phyloP scores from a whole-genome alignment of 2,329 filamentous ascomycete genomes.

The Exserohilum rostratum region DNA sequence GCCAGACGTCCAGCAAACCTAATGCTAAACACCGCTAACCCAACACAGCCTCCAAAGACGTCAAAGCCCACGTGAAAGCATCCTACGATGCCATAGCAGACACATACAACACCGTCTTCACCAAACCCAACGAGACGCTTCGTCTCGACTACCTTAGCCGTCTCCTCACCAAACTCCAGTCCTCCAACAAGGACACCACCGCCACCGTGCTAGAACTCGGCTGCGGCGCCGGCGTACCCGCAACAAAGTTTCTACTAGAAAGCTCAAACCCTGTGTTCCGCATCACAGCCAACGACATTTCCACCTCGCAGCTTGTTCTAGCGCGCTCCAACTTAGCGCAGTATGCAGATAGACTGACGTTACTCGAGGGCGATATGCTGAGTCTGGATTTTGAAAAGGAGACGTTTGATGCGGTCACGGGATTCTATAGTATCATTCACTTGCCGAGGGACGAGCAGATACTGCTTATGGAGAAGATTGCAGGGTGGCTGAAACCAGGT shows the following conservation, averaged over 20 bases:
- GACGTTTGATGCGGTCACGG: slow-evolving; percentile 58
- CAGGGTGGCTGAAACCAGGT: slow-evolving; percentile 58
- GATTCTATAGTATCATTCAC: slow-evolving; percentile 63
- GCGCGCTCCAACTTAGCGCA: slow-evolving; percentile 31
- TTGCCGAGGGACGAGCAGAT: slow-evolving; percentile 60
- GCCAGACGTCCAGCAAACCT: neutral
- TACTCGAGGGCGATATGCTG: slow-evolving; percentile 53
- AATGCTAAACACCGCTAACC: neutral
- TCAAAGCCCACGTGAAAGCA: slow-evolving; percentile 36
- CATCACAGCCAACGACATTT: slow-evolving; percentile 54
- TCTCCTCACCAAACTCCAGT: slow-evolving; percentile 21
- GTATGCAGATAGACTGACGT: slow-evolving; percentile 17
- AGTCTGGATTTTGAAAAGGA: slow-evolving; percentile 40
- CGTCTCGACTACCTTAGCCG: slow-evolving; percentile 30
- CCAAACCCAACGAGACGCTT: slow-evolving; percentile 23
- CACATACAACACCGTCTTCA: slow-evolving; percentile 29
- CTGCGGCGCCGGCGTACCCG: slow-evolving; percentile 39
- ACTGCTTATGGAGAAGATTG: slow-evolving; percentile 53
- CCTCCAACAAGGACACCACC: neutral
- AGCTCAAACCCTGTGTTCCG: slow-evolving; percentile 21
- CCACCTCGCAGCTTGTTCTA: slow-evolving; percentile 47
- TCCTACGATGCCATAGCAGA: slow-evolving; percentile 42
- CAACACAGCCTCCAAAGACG: slow-evolving; percentile 15
- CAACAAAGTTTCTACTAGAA: slow-evolving; percentile 33
- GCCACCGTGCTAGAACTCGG: slow-evolving; percentile 34